phyloP scores from a whole-genome alignment of 2,329 filamentous ascomycete genomes.

The Penicillium sp. region DNA sequence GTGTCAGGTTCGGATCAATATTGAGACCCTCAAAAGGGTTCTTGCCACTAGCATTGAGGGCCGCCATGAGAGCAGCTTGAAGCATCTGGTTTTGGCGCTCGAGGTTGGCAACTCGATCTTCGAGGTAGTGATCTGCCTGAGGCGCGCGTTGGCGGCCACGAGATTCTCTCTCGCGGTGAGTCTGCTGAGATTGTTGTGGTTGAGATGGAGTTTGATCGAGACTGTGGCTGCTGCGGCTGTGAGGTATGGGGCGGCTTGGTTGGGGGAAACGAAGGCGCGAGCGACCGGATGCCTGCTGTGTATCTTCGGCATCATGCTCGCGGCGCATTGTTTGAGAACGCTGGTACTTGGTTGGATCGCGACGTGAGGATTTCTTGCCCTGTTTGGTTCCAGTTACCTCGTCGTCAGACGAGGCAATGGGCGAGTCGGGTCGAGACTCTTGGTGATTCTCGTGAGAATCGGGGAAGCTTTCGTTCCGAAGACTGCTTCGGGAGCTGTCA shows the following conservation, averaged over 20 bases:
- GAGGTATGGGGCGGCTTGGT: slow-evolving; percentile 22
- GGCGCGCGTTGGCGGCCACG: slow-evolving; percentile 14
- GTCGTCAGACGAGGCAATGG: slow-evolving; percentile 45
- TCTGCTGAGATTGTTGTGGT: slow-evolving; percentile 26
- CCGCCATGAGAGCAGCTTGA: slow-evolving; percentile 44
- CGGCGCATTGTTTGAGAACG: slow-evolving; percentile 10
- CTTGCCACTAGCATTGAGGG: slow-evolving; percentile 40
- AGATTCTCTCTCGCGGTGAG: slow-evolving; percentile 23
- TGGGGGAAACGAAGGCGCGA: slow-evolving; percentile 13
- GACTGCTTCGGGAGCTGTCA: slow-evolving; percentile 27
- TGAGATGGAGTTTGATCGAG: slow-evolving; percentile 26
- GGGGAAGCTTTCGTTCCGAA: slow-evolving; percentile 21
- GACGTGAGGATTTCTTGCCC: slow-evolving; percentile 10
- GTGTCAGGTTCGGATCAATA: slow-evolving; percentile 23
- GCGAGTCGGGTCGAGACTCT: slow-evolving; percentile 36
- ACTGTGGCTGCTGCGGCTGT: slow-evolving; percentile 19
- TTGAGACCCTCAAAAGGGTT: slow-evolving; percentile 30
- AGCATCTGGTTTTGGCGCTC: slow-evolving; percentile 47
- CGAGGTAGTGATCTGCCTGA: slow-evolving; percentile 30
- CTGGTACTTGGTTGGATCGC: slow-evolving; percentile 15
- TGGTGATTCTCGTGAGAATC: slow-evolving; percentile 20
- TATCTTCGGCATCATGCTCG: slow-evolving; percentile 14
- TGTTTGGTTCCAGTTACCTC: slow-evolving; percentile 31
- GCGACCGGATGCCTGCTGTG: slow-evolving; percentile 6
- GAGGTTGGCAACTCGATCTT: slow-evolving; percentile 41